These are phyloP conservation scores for Macadamia tetraphylla DNA, from an alignment of 164 flowering plant genomes.

Conservation along the genomic window DNA sequence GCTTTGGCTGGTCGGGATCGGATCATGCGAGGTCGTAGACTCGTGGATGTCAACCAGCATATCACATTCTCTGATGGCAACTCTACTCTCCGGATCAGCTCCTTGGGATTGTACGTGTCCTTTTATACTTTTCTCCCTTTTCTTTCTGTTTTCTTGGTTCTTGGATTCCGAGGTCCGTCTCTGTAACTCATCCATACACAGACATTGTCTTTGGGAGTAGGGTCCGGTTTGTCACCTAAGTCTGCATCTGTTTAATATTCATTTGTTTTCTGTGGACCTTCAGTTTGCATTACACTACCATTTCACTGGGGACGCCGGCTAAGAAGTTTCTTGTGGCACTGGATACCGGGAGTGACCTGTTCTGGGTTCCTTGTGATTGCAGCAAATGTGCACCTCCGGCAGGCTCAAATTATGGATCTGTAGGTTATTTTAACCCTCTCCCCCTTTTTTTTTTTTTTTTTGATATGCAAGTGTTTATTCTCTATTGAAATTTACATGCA, in stretches of 20 bases:
- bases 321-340: conserved; percentile 1
- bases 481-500: no score
- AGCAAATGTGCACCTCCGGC: conserved; percentile 29
- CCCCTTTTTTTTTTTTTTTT: neutral
- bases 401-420: conserved; percentile 24
- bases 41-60: neutral
- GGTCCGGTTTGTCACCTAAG: neutral
- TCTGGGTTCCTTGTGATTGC: conserved; percentile 1
- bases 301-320: neutral
- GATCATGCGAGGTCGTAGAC: conserved; percentile 20
- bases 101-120: neutral
- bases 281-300: neutral
- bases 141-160: neutral
- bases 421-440: conserved; percentile 15
- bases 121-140: neutral
- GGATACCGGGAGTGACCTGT: neutral
- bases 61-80: neutral
- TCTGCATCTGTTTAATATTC: neutral
- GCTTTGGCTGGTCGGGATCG: conserved; percentile 49
- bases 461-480: neutral
- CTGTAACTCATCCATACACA: neutral
- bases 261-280: neutral
- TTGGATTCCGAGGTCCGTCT: neutral
- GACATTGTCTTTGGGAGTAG: neutral
- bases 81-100: neutral